phyloP scores from a whole-genome alignment of 2,329 filamentous ascomycete species.

The Paraphaeosphaeria sporulosa region DNA sequence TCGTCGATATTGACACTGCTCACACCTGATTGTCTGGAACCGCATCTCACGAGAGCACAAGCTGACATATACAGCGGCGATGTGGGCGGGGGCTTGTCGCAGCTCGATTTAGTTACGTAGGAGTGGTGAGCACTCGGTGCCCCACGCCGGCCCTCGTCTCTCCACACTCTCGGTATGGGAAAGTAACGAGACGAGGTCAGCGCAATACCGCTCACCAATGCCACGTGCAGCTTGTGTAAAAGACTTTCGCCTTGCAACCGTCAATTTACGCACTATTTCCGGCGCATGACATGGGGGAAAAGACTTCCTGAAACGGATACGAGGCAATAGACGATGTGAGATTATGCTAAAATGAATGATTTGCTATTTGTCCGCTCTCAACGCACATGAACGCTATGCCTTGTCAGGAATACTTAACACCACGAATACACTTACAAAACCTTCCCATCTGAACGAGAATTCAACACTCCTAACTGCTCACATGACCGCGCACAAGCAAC shows the following conservation, averaged over 20 bases:
- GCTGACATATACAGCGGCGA: not conserved
- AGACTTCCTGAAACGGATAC: no score
- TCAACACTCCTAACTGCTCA: not conserved
- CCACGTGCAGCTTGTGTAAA: not conserved
- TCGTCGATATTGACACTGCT: not conserved
- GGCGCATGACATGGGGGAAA: no score
- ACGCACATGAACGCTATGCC: not conserved
- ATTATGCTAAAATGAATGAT: no score
- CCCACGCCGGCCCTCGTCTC: not conserved
- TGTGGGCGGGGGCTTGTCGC: not conserved
- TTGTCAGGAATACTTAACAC: not conserved
- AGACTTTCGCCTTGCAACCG: not conserved
- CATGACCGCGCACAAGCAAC: conserved; percentile 1
- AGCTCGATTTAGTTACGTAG: not conserved
- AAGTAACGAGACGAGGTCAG: not conserved
- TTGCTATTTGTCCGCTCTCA: no score
- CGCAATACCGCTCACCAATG: not conserved
- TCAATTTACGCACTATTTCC: not conserved
- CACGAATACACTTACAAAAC: not conserved
- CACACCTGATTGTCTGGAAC: not conserved
- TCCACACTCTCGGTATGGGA: not conserved
- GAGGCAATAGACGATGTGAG: no score
- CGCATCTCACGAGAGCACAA: not conserved
- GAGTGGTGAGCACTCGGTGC: not conserved
- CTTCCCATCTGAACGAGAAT: not conserved